Evolutionary conservation across 2,329 filamentous ascomycete genomes (phyloP), one percentile per base, ranked within the genome.

Genomic region (Plenodomus lindquistii): DNA sequence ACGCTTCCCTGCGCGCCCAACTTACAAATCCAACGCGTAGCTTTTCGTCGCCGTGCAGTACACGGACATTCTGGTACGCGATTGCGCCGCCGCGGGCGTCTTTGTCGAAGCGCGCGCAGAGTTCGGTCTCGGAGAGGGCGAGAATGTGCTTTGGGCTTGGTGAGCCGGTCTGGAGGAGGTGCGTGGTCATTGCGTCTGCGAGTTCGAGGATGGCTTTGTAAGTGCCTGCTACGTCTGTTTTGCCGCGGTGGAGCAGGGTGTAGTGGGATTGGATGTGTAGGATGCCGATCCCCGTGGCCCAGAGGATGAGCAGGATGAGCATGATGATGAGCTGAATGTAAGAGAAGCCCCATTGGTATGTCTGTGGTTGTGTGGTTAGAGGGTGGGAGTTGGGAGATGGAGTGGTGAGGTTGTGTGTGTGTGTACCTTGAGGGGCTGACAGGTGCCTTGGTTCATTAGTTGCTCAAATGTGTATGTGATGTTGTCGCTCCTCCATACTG

Each of bases 311-410:
- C 9, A 59, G 11, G 2, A 59, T 13, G 8, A 55, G 16, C 42
- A 55, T 52, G 19, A 55, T 31, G 46, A 52, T 54, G 0, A 64
- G 44, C 21, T 65, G 57, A 3, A 62, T 43, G 36, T 55, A 64
- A 0, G 62, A 62, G 40, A 65, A 66, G 0, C 62, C 63, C 60
- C 63, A 66, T 34, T 55, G 46, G 27, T 64, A 66, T 2, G 37
- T 52, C 53, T 54, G n/a, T 34, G n/a, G 11, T 4, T 2, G 7
- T 24, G 7, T 24, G n/a, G 35, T 44, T 35, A 50, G 40, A 48
- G 40, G 53, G 35, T 4, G 15, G 4, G 16, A 4, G 6, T 36
- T 5, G 48, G 42, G 39, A 54, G 48, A 4, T 16, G 38, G 46
- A 48, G 34, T 22, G n/a, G 18, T 4, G 13, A 17, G 22, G 11